Base-by-base conservation (phyloP, 805 yeast species). In the Candida quercuum region DNA sequence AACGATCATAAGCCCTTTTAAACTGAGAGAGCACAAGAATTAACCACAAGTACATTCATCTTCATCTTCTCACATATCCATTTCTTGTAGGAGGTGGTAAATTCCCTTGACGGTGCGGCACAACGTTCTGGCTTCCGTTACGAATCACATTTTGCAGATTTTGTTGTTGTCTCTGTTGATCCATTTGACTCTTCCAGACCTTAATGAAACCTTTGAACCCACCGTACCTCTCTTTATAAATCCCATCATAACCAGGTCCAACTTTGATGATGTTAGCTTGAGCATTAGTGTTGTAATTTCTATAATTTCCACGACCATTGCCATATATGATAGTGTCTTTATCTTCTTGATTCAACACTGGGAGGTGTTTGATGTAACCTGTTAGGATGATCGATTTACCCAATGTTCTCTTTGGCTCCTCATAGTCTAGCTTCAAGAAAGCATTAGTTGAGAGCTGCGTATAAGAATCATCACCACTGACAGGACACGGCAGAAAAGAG, bases 301-400 rank as follows among this genome's bases (percentile, higher is more conserved):
- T 59, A 15, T 49, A 37, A 36, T 56, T 46, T 11, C 68, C 60
- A 25, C 60, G 57, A 33, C 64, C 61, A 39, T 60, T 56, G 26
- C 76, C 77, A 48, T 77, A 72, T 23, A 70, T 51, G 12, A 86
- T 66, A 10, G 71, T 63, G 44, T 81, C 86, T 39, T 69, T 73
- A 49, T 89, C 97, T 33, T 80, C 81, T 28, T 73, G 75, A 5
- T 77, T 76, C 32, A 91, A 64, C 7, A 80, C 79, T 15, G 69
- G 67, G 25, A 63, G 62, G 41, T 78, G 81, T 5, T 87, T 72
- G 42, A 78, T 76, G 52, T 67, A 86, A 0, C 97, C 97, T 32
- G 80, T 83, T 45, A 91, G 59, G 17, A 91, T 65, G 83, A 93
- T 84, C 2, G 95, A 82, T 56, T 91, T 93, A 23, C 87, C 81